A percentile compares a stretch with the other conserved stretches of the same genome.
phyloP scores from a whole-genome alignment of 257 asterid genomes.

The Capsicum chinense region DNA sequence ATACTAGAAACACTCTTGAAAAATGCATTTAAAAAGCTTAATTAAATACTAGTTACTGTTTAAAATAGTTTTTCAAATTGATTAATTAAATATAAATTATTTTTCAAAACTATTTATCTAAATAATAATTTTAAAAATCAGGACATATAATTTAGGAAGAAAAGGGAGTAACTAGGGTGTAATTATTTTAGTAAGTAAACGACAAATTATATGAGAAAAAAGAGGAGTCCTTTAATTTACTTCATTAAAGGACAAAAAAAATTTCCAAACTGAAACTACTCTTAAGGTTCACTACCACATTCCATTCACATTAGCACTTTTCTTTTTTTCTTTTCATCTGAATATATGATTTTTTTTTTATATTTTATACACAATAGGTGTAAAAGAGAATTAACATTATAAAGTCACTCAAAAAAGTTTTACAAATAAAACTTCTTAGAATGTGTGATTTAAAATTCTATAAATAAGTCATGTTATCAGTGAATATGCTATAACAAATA shows the following conservation, averaged over 20 bases:
- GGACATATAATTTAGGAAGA: too few species aligned
- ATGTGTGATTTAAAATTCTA: neutral
- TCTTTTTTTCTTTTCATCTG: neutral
- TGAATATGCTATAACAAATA: too few species aligned
- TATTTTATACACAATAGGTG: neutral
- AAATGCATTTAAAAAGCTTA: neutral
- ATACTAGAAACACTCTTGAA: too few species aligned
- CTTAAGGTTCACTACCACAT: constrained; percentile 18
- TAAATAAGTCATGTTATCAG: too few species aligned
- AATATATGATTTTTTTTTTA: neutral
- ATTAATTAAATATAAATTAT: too few species aligned
- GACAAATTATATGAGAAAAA: neutral
- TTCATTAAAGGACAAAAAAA: neutral
- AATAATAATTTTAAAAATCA: too few species aligned
- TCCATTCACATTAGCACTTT: constrained; percentile 24
- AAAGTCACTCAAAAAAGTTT: too few species aligned
- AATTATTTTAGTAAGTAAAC: neutral
- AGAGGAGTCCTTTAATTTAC: neutral
- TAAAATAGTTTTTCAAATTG: too few species aligned
- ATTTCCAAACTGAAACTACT: neutral
- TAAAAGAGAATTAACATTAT: too few species aligned
- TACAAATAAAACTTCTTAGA: too few species aligned
- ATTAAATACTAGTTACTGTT: neutral
- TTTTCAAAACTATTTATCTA: too few species aligned
- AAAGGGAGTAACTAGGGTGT: too few species aligned